These are phyloP conservation scores for Cryptomeria japonica DNA, from an alignment of 75 land plant species.

Conservation along the genomic window DNA sequence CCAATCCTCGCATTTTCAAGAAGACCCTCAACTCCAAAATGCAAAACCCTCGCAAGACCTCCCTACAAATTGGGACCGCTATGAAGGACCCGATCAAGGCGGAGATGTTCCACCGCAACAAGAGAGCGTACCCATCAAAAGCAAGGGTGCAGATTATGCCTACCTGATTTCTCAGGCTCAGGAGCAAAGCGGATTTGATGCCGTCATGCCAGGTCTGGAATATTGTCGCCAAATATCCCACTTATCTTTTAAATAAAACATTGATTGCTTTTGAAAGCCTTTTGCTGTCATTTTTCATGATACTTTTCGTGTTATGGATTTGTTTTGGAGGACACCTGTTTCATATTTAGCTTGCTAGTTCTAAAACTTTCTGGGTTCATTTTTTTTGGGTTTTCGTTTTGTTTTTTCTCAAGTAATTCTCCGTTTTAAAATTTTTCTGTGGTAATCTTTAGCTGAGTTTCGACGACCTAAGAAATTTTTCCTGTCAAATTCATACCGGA, in stretches of 20 bases:
- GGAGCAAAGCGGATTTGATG: slow-evolving; percentile 16
- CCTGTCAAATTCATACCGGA: background rate
- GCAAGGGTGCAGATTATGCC: slow-evolving; percentile 55
- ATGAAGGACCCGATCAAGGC: slow-evolving; percentile 17
- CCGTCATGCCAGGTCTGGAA: slow-evolving; percentile 4
- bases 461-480: background rate
- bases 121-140: slow-evolving; percentile 33
- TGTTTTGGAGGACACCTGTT: background rate
- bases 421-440: background rate
- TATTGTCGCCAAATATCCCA: background rate
- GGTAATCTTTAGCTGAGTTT: background rate
- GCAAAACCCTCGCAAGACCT: slow-evolving; percentile 4
- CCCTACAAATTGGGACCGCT: slow-evolving; percentile 65
- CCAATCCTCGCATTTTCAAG: background rate
- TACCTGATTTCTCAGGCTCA: slow-evolving; percentile 45
- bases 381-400: background rate
- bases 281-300: background rate
- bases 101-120: background rate
- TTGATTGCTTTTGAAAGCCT: background rate
- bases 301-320: background rate
- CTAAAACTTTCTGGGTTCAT: background rate
- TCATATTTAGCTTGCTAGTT: background rate
- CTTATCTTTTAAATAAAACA: background rate
- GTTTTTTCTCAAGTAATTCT: background rate
- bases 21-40: background rate